These are phyloP conservation scores for Hypoxylon sp. DNA, from an alignment of 2,329 filamentous ascomycete genomes.

Conservation along the genomic window DNA sequence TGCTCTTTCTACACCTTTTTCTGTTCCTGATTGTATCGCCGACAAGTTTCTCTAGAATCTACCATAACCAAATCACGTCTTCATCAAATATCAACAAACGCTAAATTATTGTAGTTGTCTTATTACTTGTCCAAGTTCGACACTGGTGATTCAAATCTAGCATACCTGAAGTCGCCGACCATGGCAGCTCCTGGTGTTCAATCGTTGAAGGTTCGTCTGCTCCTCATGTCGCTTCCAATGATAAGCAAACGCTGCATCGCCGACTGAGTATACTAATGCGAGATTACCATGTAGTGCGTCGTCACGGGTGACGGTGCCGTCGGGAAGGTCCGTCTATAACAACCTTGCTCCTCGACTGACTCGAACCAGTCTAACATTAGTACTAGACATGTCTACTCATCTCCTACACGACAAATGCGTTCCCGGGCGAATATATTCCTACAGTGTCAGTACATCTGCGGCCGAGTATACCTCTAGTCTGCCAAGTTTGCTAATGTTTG, in stretches of 20 bases:
- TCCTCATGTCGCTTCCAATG: conserved; percentile 14
- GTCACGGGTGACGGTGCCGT: conserved; percentile 99
- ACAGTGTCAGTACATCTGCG: conserved; percentile 78
- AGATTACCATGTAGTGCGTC: conserved; percentile 76
- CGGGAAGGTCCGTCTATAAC: conserved; percentile 80
- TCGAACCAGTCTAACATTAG: conserved; percentile 49
- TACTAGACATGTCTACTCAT: conserved; percentile 95
- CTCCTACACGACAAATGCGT: conserved; percentile 99
- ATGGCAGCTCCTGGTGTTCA: conserved; percentile 89
- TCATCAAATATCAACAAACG: conserved; percentile 26
- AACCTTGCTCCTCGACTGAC: conserved; percentile 28
- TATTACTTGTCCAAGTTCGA: conserved; percentile 26
- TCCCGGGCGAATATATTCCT: conserved; percentile 99
- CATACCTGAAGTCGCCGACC: conserved; percentile 57
- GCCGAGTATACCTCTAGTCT: conserved; percentile 15
- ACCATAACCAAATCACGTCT: conserved; percentile 12
- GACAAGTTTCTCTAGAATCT: conserved; percentile 36
- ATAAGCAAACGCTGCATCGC: conserved; percentile 26
- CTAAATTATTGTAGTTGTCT: conserved; percentile 24
- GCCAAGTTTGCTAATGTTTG: conserved; percentile 36
- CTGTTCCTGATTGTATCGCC: conserved; percentile 34
- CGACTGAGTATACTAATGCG: conserved; percentile 53
- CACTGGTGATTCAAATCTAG: conserved; percentile 34
- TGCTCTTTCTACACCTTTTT: conserved; percentile 44
- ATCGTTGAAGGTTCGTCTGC: conserved; percentile 82